phyloP scores from a whole-genome alignment of 2,329 filamentous ascomycete species.

The Tolypocladium album region DNA sequence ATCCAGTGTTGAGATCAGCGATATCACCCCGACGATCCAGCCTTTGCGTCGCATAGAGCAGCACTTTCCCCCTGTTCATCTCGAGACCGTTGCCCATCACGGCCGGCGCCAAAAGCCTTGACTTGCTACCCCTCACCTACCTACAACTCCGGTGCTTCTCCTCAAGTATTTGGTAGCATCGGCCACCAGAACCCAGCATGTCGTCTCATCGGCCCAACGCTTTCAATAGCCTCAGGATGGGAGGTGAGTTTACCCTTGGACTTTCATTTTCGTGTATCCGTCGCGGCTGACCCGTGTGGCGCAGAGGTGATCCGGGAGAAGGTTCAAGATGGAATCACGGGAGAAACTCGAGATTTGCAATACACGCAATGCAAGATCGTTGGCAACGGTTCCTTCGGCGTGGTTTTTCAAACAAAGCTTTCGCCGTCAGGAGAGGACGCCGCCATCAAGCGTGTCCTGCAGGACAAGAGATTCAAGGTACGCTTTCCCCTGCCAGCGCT shows the following conservation, averaged over 20 bases:
- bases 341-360: constrained; percentile 91
- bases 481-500: constrained; percentile 10
- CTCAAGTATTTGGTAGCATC: constrained; percentile 14
- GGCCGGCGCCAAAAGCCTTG: constrained; percentile 18
- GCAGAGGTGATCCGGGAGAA: constrained; percentile 96
- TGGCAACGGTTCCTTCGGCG: constrained; percentile 95
- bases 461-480: constrained; percentile 99
- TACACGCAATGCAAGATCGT: constrained; percentile 99
- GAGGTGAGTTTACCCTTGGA: constrained; percentile 56
- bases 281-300: constrained; percentile 13
- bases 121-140: constrained; percentile 17
- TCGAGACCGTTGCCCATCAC: constrained; percentile 22
- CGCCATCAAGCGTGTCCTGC: constrained; percentile 95
- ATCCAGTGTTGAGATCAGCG: neutral
- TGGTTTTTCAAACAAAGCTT: constrained; percentile 98
- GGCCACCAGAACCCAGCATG: constrained; percentile 41
- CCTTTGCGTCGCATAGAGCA: constrained; percentile 1
- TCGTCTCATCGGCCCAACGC: constrained; percentile 86
- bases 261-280: constrained; percentile 3
- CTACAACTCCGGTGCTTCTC: constrained; percentile 10
- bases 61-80: constrained; percentile 7
- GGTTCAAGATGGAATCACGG: constrained; percentile 95
- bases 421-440: constrained; percentile 97
- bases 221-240: constrained; percentile 85
- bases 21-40: neutral